Evolutionary conservation across 805 yeast genomes (phyloP), one percentile per base, ranked within the genome.

Genomic region (Scheffersomyces coipomensis): DNA sequence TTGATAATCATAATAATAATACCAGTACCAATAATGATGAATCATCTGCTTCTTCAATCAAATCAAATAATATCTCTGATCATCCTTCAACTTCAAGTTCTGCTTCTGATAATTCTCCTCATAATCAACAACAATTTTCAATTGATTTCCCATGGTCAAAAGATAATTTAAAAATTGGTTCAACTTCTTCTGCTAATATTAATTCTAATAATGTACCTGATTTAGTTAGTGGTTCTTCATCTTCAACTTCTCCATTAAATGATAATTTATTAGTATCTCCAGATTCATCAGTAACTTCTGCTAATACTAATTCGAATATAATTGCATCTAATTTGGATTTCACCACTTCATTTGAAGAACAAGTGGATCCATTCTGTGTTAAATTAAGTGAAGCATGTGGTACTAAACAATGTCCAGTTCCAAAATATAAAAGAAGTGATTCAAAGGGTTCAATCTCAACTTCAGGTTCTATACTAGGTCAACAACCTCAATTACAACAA

Each of bases 341-440:
- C 12, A 42, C 48, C 13, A 40, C 47, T 21, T 37, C 33, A 33
- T 85, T 80, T 56, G 85, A 81, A 53, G 91, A 86, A 55, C 81
- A 83, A 48, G 81, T 83, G 39, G 75, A 77, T 43, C 79, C 78
- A 21, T 91, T 91, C 57, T 91, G 98, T 56, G 76, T 76, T 19
- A 78, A 81, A 50, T 72, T 91, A 55, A 76, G 78, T 45, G 75
- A 80, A 58, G 97, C 89, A 1, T 90, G 97, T 62, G 97, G 97
- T 13, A 81, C 83, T 5, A 81, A 71, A 51, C 73, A 73, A 12
- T 64, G 76, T 46, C 96, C 93, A 3, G 57, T 82, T 3, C 95
- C 96, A 2, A 64, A 66, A 43, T 60, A 44, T 39, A 53, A 56
- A 36, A 47, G 60, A 15, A 40, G 30, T n/a, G 35, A 39, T 19